phyloP scores from a whole-genome alignment of 495 filamentous ascomycete species.

The Xylaria castorea region DNA sequence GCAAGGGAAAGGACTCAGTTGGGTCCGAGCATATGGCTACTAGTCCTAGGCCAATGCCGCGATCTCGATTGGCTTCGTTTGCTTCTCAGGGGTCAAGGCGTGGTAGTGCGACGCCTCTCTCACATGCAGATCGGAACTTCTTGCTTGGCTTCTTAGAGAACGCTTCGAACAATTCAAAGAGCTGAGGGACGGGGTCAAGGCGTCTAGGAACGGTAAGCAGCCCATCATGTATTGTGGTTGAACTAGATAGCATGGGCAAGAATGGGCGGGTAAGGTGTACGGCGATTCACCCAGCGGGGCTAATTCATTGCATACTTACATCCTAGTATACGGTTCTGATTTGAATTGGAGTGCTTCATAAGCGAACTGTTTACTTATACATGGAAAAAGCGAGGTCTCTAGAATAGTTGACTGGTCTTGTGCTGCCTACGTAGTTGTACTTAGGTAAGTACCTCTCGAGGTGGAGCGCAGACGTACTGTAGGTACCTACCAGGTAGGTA shows the following conservation, averaged over 20 bases:
- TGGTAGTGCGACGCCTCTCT: slow-evolving; percentile 61
- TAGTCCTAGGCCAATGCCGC: slow-evolving; percentile 44
- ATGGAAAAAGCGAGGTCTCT: not conserved
- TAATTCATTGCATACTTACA: slow-evolving; percentile 19
- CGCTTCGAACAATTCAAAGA: slow-evolving; percentile 39
- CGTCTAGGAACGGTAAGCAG: not conserved
- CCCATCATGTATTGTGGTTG: not conserved
- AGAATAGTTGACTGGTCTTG: not conserved
- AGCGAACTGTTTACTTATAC: not conserved
- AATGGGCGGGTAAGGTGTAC: not conserved
- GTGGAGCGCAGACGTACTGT: too few relatives aligned
- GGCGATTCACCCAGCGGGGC: slow-evolving; percentile 8
- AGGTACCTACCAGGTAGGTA: not conserved
- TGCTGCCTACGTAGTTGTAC: not conserved
- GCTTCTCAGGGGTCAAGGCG: slow-evolving; percentile 51
- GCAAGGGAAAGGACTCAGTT: slow-evolving; percentile 43
- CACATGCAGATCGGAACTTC: slow-evolving; percentile 75
- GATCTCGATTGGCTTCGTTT: slow-evolving; percentile 50
- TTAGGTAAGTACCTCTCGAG: not conserved
- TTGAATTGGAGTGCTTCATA: not conserved
- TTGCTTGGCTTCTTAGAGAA: slow-evolving; percentile 74
- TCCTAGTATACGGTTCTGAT: slow-evolving; percentile 10
- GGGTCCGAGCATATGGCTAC: slow-evolving; percentile 46
- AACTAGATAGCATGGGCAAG: not conserved
- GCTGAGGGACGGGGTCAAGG: slow-evolving; percentile 16